Evolutionary conservation across 2,329 filamentous ascomycete species (phyloP).

Genomic region (Juglanconis juglandina): DNA sequence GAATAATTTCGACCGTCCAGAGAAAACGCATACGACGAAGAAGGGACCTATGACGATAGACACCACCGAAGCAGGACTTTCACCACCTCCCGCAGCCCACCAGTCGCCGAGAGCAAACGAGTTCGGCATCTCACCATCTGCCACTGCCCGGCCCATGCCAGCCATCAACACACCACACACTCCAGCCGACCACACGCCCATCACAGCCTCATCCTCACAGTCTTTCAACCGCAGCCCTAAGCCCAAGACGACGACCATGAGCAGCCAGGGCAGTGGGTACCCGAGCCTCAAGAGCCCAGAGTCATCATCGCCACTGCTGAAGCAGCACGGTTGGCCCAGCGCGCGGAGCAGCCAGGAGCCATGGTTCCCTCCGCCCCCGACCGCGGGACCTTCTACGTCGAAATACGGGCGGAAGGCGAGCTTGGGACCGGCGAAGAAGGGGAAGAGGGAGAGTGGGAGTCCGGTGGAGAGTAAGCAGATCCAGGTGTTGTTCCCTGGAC

Average conservation of each 20-base stretch:
- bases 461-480: constrained; percentile 35
- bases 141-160: neutral
- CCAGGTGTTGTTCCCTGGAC: constrained; percentile 37
- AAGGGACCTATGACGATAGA: constrained; percentile 7
- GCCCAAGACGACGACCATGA: constrained; percentile 10
- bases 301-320: constrained; percentile 9
- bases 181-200: neutral
- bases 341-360: neutral
- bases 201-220: neutral
- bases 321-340: constrained; percentile 15
- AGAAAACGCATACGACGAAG: constrained; percentile 1
- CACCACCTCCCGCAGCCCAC: constrained; percentile 5
- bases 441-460: constrained; percentile 24
- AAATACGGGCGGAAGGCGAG: constrained; percentile 4
- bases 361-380: constrained; percentile 18
- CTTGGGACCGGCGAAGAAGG: constrained; percentile 1
- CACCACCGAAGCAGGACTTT: constrained; percentile 4
- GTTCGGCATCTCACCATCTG: neutral
- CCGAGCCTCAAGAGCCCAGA: neutral
- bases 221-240: neutral
- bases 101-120: constrained; percentile 8
- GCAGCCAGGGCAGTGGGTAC: constrained; percentile 18
- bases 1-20: neutral
- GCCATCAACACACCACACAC: neutral
- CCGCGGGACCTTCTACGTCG: constrained; percentile 14